These are phyloP conservation scores for Dactylellina drechsleri DNA, from an alignment of 2,329 filamentous ascomycete species.

Conservation along the genomic window DNA sequence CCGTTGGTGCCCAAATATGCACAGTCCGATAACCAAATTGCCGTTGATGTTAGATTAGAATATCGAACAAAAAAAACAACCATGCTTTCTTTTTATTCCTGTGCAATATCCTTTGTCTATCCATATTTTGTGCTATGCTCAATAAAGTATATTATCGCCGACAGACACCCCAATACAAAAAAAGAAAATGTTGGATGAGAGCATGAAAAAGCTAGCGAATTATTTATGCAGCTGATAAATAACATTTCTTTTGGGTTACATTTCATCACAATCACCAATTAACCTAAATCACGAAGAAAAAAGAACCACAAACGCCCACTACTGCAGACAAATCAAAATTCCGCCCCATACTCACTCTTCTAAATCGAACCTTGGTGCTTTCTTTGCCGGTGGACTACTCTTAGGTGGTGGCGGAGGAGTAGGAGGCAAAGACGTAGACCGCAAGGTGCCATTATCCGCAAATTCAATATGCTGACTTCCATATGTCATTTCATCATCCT, in stretches of 20 bases:
- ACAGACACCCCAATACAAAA: neutral
- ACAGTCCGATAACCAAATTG: neutral
- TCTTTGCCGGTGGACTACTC: slow-evolving; percentile 16
- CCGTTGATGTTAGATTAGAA: too few species aligned
- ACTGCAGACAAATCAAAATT: too few species aligned
- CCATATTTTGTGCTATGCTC: slow-evolving; percentile 16
- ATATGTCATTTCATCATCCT: slow-evolving; percentile 51
- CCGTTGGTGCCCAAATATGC: too few species aligned
- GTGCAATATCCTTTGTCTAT: slow-evolving; percentile 16
- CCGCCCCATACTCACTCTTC: slow-evolving; percentile 23
- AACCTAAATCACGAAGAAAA: neutral
- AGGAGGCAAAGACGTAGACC: slow-evolving; percentile 22
- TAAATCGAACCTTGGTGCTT: slow-evolving; percentile 26
- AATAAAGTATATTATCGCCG: neutral
- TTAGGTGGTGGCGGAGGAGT: slow-evolving; percentile 35
- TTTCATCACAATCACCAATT: neutral
- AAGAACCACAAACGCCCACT: neutral
- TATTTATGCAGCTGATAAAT: too few species aligned
- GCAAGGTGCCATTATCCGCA: slow-evolving; percentile 33
- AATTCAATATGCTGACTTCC: slow-evolving; percentile 38
- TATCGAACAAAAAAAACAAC: neutral
- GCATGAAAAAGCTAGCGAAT: slow-evolving; percentile 1
- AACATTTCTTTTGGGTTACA: neutral
- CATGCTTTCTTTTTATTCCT: slow-evolving; percentile 11
- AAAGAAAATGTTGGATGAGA: neutral